Conservation (phyloP, 2,329 filamentous ascomycete genomes). For the Botrytis tulipae region DNA sequence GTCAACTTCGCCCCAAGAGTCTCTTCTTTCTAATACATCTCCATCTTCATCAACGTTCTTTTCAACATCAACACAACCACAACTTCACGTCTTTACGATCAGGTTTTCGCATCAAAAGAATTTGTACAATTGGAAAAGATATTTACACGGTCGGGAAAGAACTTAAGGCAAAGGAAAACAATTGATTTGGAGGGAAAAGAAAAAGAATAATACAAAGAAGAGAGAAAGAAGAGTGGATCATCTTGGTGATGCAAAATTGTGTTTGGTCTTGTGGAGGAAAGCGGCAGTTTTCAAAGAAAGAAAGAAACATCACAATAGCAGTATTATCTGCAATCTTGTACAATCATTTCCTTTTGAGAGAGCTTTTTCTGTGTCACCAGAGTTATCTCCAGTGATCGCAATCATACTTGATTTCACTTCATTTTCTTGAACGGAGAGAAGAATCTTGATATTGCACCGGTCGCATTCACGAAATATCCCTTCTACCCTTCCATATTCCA, state of each 20-base stretch:
- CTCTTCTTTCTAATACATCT: conserved; percentile 5
- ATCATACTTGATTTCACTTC: conserved; percentile 42
- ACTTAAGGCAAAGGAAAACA: conserved; percentile 8
- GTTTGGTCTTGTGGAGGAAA: conserved; percentile 20
- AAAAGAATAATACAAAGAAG: conserved; percentile 16
- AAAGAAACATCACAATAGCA: conserved; percentile 34
- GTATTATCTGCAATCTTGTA: conserved; percentile 39
- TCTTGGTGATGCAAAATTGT: conserved; percentile 18
- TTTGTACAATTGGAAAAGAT: background rate
- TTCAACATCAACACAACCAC: background rate
- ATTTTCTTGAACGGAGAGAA: conserved; percentile 39
- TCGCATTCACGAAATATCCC: conserved; percentile 35
- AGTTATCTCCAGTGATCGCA: conserved; percentile 39
- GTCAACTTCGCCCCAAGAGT: conserved; percentile 10
- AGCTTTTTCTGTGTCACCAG: conserved; percentile 36
- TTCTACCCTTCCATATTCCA: conserved; percentile 28
- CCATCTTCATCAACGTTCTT: conserved; percentile 9
- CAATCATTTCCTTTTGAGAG: conserved; percentile 37
- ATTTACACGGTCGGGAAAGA: conserved; percentile 1
- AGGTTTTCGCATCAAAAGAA: background rate
- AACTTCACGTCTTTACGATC: background rate
- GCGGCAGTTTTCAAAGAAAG: conserved; percentile 29
- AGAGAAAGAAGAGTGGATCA: conserved; percentile 17
- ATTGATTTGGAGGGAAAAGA: conserved; percentile 16
- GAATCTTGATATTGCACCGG: conserved; percentile 39